These are phyloP conservation scores for Sporothrix inflata DNA, from an alignment of 2,329 filamentous ascomycete species.

Conservation along the genomic window DNA sequence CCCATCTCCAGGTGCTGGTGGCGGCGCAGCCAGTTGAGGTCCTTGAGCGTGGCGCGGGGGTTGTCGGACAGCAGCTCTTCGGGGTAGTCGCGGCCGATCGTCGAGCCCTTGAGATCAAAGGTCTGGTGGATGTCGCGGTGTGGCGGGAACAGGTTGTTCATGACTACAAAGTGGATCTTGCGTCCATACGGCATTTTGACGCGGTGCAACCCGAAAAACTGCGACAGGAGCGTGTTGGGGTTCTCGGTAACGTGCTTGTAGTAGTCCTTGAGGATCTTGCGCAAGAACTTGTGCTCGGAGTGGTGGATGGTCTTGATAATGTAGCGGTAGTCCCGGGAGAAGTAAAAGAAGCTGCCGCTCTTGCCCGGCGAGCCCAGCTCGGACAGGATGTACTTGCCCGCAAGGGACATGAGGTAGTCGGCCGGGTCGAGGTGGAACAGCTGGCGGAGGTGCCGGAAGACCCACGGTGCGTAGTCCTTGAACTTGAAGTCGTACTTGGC, in stretches of 20 bases:
- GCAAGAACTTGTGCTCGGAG: conserved; percentile 83
- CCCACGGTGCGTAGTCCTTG: conserved; percentile 99
- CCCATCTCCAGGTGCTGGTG: conserved; percentile 87
- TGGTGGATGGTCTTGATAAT: conserved; percentile 99
- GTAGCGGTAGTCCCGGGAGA: conserved; percentile 98
- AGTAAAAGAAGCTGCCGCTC: conserved; percentile 99
- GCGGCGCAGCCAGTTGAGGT: conserved; percentile 92
- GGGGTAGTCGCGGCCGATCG: conserved; percentile 85
- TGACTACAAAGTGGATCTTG: conserved; percentile 99
- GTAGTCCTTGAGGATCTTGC: conserved; percentile 86
- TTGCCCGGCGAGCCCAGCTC: conserved; percentile 97
- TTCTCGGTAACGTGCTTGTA: conserved; percentile 91
- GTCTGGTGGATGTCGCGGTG: conserved; percentile 97
- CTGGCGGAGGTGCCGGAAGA: conserved; percentile 87
- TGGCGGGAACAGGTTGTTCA: conserved; percentile 99
- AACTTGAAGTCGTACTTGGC: conserved; percentile 99
- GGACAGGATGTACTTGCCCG: conserved; percentile 97
- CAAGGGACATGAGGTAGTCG: conserved; percentile 97
- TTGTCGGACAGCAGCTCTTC: conserved; percentile 89
- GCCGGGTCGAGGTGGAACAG: conserved; percentile 92
- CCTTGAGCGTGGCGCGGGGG: conserved; percentile 90
- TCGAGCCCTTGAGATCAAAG: conserved; percentile 96
- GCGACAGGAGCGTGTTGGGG: conserved; percentile 93
- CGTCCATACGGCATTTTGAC: conserved; percentile 98
- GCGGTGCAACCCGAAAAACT: conserved; percentile 95